A percentile compares a stretch with the other conserved stretches of the same genome.
Conservation (phyloP, 2,329 filamentous ascomycete species). For the Alternaria sp. region DNA sequence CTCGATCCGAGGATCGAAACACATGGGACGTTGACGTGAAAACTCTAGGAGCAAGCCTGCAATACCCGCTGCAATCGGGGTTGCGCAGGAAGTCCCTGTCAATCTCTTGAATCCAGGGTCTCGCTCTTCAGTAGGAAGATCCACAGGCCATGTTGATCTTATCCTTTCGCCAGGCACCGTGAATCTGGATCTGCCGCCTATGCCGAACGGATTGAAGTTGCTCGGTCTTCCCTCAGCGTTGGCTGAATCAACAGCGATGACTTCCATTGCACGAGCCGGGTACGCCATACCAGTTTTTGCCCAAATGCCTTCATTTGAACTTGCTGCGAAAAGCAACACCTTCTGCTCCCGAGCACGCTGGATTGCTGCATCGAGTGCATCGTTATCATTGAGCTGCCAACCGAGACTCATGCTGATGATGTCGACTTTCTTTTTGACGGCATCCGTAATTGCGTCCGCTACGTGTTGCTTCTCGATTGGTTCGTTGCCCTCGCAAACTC, state of each 20-base stretch:
- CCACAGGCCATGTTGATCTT: neutral
- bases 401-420: constrained; percentile 25
- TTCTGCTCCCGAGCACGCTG: no score
- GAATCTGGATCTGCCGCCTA: neutral
- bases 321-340: no score
- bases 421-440: constrained; percentile 20
- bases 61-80: constrained; percentile 22
- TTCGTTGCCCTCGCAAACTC: neutral
- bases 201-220: constrained; percentile 8
- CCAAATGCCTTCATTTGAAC: no score
- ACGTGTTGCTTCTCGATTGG: constrained; percentile 6
- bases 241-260: constrained; percentile 21
- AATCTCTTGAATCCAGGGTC: neutral
- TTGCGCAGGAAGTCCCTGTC: constrained; percentile 19
- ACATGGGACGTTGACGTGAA: constrained; percentile 13
- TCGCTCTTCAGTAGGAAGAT: neutral
- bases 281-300: constrained; percentile 9
- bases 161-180: neutral
- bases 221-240: constrained; percentile 6
- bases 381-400: neutral
- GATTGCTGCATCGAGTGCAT: no score
- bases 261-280: constrained; percentile 17
- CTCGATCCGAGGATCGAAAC: neutral
- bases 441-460: constrained; percentile 18
- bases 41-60: neutral